These are phyloP conservation scores for Chalciporus sp. DNA, from an alignment of 1,284 basidiomycete genomes.

Conservation along the genomic window DNA sequence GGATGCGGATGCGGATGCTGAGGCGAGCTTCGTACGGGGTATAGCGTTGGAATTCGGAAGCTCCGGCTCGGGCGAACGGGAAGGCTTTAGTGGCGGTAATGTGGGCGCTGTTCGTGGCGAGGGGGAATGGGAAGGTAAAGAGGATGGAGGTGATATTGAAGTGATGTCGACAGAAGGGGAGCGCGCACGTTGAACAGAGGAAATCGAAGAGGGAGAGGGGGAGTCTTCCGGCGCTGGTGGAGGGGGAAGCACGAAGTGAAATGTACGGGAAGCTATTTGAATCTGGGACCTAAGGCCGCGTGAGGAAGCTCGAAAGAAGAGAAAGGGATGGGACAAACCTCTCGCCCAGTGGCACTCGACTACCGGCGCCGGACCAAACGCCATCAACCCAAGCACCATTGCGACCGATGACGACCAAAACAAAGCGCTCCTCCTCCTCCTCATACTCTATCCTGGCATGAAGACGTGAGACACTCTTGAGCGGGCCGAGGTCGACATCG, in stretches of 20 bases:
- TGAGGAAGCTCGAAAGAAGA: constrained; percentile 7
- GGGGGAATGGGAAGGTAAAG: constrained; percentile 72
- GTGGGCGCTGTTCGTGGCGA: constrained; percentile 45
- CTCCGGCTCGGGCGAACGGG: constrained; percentile 42
- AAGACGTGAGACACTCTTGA: constrained; percentile 95
- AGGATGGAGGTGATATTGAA: constrained; percentile 80
- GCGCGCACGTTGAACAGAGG: constrained; percentile 59
- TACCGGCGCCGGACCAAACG: constrained; percentile 89
- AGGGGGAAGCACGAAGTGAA: constrained; percentile 91
- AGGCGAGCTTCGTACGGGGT: constrained; percentile 49
- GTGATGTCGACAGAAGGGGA: constrained; percentile 79
- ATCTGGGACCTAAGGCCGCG: constrained; percentile 81
- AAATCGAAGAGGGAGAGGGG: constrained; percentile 71
- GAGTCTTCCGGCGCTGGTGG: constrained; percentile 73
- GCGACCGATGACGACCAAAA: constrained; percentile 88
- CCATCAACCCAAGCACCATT: constrained; percentile 99
- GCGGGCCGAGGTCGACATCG: constrained; percentile 95
- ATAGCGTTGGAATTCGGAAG: constrained; percentile 67
- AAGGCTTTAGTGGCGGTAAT: constrained; percentile 39
- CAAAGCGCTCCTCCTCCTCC: constrained; percentile 85
- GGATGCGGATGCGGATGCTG: constrained; percentile 12
- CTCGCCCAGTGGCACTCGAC: constrained; percentile 79
- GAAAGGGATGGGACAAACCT: constrained; percentile 53
- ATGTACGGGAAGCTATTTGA: constrained; percentile 97
- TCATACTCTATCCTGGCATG: constrained; percentile 96